Evolutionary conservation across 345 rosid species (phyloP), one percentile per base, ranked within the genome.

Genomic region (Camelina laxa): DNA sequence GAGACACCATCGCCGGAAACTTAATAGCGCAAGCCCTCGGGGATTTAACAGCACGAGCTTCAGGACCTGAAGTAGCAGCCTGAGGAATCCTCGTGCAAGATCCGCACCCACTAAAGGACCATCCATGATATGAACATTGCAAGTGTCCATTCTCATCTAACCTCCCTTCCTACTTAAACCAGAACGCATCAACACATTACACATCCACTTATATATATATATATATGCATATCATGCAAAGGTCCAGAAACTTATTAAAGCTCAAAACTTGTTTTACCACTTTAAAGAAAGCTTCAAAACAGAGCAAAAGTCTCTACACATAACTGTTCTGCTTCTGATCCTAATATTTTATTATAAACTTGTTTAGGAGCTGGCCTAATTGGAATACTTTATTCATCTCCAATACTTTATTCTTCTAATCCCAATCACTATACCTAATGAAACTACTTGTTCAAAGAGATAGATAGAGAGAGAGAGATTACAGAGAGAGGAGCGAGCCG

Each of bases 61-160:
- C 99, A 51, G 99, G 99, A 55, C 99, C 97, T 71, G 93, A 83
- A 67, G 88, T 56, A 16, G 88, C 61, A 66, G 99, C 99, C 80
- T 92, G 96, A 20, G 99, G 99, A 45, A 95, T 95, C 72, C 57
- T 70, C 19, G 97, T 86, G 73, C 99, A 95, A 31, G 97, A 92
- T 58, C 99, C 99, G 31, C 92, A 86, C 21, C 97, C 96, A 44
- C 73, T 79, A 74, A 92, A 95, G 1, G 99, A 95, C 99, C 97
- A 95, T 35, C 99, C 99, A 66, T 92, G 99, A 74, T 95, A 92
- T 16, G 99, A 95, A 79, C 99, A 95, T 82, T 95, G 97, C 81
- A 95, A 69, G 63, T 92, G 90, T 74, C 99, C 99, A 77, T 92
- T 93, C 88, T 92, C 97, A 79, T 95, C 97, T 1, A 95, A 80